Conservation (phyloP, 225 moss, liverwort and hornwort genomes). For the Physcomitrium patens region DNA sequence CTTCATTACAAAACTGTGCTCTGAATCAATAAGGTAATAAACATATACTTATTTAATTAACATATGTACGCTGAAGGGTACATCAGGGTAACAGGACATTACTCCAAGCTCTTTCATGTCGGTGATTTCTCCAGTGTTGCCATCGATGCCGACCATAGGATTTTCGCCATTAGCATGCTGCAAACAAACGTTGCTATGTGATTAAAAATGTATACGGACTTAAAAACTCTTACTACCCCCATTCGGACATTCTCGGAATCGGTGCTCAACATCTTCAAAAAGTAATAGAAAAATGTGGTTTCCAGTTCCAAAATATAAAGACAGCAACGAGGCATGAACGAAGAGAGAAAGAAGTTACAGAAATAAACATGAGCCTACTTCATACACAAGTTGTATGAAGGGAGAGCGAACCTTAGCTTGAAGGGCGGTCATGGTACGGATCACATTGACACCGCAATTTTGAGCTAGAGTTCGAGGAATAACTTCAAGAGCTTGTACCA, state of each 20-base stretch:
- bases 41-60: not conserved
- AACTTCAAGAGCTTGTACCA: constrained; percentile 90
- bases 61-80: not conserved
- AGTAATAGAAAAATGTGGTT: not conserved
- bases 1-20: not conserved
- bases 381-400: not conserved
- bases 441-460: constrained; percentile 85
- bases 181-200: constrained; percentile 20
- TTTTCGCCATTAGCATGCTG: constrained; percentile 85
- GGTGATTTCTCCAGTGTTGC: constrained; percentile 78
- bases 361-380: not conserved
- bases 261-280: not conserved
- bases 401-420: constrained; percentile 68
- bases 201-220: constrained; percentile 6
- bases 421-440: constrained; percentile 87
- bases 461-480: constrained; percentile 87
- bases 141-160: constrained; percentile 78
- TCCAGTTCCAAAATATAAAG: not conserved
- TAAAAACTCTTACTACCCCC: not conserved
- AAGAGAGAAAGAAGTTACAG: not conserved
- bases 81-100: constrained; percentile 16
- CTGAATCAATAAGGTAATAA: not conserved
- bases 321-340: not conserved
- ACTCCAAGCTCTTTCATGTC: constrained; percentile 88
- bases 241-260: not conserved